Evolutionary conservation across 331 rosid species (phyloP), one percentile per base, ranked within the genome.

Genomic region (Malus hybrid): DNA sequence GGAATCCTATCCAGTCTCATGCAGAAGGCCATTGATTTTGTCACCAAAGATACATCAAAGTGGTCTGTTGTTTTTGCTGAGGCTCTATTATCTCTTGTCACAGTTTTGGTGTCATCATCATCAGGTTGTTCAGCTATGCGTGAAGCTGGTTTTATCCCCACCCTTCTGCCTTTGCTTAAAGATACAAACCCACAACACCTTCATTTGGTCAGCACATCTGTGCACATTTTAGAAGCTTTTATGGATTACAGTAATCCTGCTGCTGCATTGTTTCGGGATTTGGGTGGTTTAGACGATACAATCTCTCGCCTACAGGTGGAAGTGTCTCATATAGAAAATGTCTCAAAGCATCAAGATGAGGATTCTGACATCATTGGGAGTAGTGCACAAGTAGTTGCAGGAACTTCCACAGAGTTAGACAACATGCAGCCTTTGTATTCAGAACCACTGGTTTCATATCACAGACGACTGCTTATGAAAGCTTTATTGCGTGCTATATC

Each of bases 241-340:
- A 92, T 95, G 98, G 99, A 95, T 79, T 95, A 89, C 80, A 95
- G 99, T 76, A 95, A 92, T 87, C 96, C 97, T 10, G 99, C 99
- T 61, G 97, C 93, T 50, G 94, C 96, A 5, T 80, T 95, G 79
- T 95, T 95, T 81, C 91, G 98, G 80, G 99, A 95, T 77, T 90
- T 95, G 91, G 99, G 99, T 53, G 99, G 99, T 70, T 89, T 95
- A 81, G 99, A 95, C 74, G 98, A 92, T 82, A 88, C 98, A 67
- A 92, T 92, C 71, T 86, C 91, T 84, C 97, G 99, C 62, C 74
- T 95, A 79, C 89, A 90, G 87, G 78, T 89, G 85, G 99, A 95
- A 86, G 97, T 92, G 28, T 87, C 96, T 11, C 78, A 80, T 73
- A 90, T 95, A 68, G 99, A 90, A 86, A 88, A 84, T 84, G 85